Percentiles rank a stretch among this genome's conserved stretches.
phyloP scores from a whole-genome alignment of 805 yeast genomes.

The Lipomyces yamanashiensis region DNA sequence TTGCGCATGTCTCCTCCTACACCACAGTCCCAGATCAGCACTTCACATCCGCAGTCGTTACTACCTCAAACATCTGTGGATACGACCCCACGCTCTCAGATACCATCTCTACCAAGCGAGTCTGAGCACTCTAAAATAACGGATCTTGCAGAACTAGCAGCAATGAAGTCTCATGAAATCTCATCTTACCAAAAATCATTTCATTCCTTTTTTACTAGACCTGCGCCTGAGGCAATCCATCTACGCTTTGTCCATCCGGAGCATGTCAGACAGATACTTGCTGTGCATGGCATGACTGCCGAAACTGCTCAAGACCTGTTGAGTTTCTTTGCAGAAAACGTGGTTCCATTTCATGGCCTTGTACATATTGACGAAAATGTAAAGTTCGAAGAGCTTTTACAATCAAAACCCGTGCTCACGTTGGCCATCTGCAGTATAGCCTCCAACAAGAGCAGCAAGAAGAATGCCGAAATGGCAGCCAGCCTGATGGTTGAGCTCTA shows the following conservation, averaged over 20 bases:
- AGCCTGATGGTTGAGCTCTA: slow-evolving; percentile 58
- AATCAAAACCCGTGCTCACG: neutral
- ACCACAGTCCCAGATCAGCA: neutral
- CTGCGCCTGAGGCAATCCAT: neutral
- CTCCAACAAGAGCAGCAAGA: neutral
- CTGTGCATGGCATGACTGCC: neutral
- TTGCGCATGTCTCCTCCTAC: neutral
- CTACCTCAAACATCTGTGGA: neutral
- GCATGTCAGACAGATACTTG: slow-evolving; percentile 2
- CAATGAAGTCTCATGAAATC: slow-evolving; percentile 1
- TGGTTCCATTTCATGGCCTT: slow-evolving; percentile 50
- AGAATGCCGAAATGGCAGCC: neutral
- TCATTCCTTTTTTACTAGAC: neutral
- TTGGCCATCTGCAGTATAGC: neutral
- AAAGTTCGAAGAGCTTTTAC: neutral
- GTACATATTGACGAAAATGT: neutral
- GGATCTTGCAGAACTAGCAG: slow-evolving; percentile 14
- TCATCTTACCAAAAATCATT: neutral
- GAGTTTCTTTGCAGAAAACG: slow-evolving; percentile 36
- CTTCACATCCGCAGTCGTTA: neutral
- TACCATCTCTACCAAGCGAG: neutral
- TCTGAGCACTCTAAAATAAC: slow-evolving; percentile 1
- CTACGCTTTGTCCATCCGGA: slow-evolving; percentile 10
- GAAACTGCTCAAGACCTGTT: slow-evolving; percentile 2
- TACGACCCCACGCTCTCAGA: neutral